Evolutionary conservation across 2,329 filamentous ascomycete genomes (phyloP).

Genomic region (Cladosporium halotolerans): DNA sequence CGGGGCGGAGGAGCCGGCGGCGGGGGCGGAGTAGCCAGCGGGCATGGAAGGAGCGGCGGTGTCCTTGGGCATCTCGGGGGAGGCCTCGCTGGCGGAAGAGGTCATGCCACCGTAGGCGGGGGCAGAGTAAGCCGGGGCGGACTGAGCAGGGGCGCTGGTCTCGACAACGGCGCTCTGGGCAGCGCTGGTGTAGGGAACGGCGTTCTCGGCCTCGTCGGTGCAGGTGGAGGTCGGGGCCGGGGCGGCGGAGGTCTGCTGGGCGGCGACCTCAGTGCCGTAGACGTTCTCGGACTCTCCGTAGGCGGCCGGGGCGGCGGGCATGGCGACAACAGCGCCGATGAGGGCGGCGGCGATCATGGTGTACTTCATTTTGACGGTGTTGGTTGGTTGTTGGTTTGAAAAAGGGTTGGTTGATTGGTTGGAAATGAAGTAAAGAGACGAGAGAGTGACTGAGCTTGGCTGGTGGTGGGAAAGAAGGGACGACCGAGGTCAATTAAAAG

Average conservation of each 20-base stretch:
- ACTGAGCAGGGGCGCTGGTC: constrained; percentile 1
- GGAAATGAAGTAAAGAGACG: constrained; percentile 2
- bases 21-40: background rate
- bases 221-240: constrained; percentile 6
- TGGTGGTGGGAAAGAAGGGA: constrained; percentile 11
- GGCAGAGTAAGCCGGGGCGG: background rate
- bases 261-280: constrained; percentile 13
- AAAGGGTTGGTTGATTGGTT: background rate
- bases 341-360: constrained; percentile 15
- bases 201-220: constrained; percentile 2
- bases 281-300: constrained; percentile 13
- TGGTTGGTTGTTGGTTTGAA: background rate
- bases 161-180: background rate
- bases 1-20: background rate
- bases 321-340: constrained; percentile 14
- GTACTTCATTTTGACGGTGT: constrained; percentile 15
- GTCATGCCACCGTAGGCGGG: constrained; percentile 1
- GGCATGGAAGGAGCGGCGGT: background rate
- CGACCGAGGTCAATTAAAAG: constrained; percentile 14
- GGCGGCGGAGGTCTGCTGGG: constrained; percentile 8
- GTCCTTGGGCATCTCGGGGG: background rate
- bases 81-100: background rate
- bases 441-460: constrained; percentile 3
- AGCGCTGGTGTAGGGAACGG: constrained; percentile 6
- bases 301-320: constrained; percentile 11